Evolutionary conservation across 176 grass and related monocot genomes (phyloP), one percentile per base, ranked within the genome.

Genomic region (Eleusine indica): DNA sequence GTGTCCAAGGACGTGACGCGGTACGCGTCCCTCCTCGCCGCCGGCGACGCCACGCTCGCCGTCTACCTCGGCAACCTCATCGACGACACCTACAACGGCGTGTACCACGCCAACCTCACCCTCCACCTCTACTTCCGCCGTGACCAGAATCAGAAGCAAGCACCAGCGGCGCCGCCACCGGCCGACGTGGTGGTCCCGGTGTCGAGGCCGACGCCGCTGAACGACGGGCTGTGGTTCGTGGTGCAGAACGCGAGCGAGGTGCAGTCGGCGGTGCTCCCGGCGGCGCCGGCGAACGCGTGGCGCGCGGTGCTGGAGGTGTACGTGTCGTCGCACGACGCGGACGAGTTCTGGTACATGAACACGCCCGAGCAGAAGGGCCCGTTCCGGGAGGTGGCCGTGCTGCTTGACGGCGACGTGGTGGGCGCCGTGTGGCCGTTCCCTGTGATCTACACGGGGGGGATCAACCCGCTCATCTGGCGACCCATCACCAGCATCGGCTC

Each of bases 281-380:
- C 81, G 3, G 61, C 96, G 54, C 96, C 96, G 54, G 19, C 41
- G 18, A 99, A 99, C 83, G 77, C 89, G 30, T 96, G 92, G 80
- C 93, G 93, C 68, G 93, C 96, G 4, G 89, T 96, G 2, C 86
- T 99, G 5, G 96, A 99, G 86, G 96, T 96, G 4, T 99, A 96
- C 41, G 80, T 99, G n/a, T 95, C 96, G 9, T 94, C 86, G 9
- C 96, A 99, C 89, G 75, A 87, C 58, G 5, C 42, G 28, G 96
- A 99, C 65, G 96, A 98, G 82, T 99, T 94, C 87, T 99, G 96
- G 96, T 99, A 99, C 85, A 89, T 91, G 80, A 99, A 96, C 85
- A 92, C 89, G 48, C 93, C 96, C 9, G 75, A 94, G 28, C 85
- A 92, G 44, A 92, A 96, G 68, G 96, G 96, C 5, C 85, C 96